Percentiles rank a stretch among this genome's conserved stretches.
Conservation (phyloP, 192 early-diverging fungal genomes). For the Backusella sp. region DNA sequence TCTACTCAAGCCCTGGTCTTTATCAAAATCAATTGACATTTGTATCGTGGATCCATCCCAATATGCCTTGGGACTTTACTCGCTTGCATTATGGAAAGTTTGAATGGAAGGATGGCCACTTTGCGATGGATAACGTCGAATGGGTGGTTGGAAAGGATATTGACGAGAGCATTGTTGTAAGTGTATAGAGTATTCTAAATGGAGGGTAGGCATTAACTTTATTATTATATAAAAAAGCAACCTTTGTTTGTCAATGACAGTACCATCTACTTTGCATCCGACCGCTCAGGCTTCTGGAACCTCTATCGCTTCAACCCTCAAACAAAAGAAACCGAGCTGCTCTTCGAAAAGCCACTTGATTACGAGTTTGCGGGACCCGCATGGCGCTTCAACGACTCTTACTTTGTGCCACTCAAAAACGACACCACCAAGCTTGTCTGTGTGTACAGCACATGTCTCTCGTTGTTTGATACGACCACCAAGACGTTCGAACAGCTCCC, state of each 20-base stretch:
- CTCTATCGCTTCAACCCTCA: constrained; percentile 48
- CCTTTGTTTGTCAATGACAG: constrained; percentile 58
- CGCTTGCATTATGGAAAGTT: constrained; percentile 49
- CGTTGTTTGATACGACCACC: constrained; percentile 18
- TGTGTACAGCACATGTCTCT: constrained; percentile 30
- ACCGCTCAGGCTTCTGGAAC: constrained; percentile 75
- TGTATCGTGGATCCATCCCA: constrained; percentile 69
- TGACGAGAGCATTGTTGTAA: constrained; percentile 38
- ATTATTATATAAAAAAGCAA: constrained; percentile 40
- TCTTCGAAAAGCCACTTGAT: constrained; percentile 45
- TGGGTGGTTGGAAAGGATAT: constrained; percentile 42
- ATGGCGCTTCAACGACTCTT: constrained; percentile 40
- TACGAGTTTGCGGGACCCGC: constrained; percentile 67
- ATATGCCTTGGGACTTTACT: constrained; percentile 82
- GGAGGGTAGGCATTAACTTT: neutral
- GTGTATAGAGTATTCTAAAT: neutral
- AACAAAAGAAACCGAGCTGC: constrained; percentile 22
- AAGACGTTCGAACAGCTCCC: constrained; percentile 25
- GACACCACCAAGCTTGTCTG: constrained; percentile 39
- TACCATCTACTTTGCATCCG: constrained; percentile 62
- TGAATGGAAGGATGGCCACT: neutral
- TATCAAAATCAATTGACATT: constrained; percentile 53
- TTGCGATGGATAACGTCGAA: neutral
- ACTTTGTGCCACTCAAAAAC: constrained; percentile 6
- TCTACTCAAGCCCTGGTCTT: constrained; percentile 65